Evolutionary conservation across 768 basidiomycete species (phyloP).

Genomic region (Flagelloscypha sp.): DNA sequence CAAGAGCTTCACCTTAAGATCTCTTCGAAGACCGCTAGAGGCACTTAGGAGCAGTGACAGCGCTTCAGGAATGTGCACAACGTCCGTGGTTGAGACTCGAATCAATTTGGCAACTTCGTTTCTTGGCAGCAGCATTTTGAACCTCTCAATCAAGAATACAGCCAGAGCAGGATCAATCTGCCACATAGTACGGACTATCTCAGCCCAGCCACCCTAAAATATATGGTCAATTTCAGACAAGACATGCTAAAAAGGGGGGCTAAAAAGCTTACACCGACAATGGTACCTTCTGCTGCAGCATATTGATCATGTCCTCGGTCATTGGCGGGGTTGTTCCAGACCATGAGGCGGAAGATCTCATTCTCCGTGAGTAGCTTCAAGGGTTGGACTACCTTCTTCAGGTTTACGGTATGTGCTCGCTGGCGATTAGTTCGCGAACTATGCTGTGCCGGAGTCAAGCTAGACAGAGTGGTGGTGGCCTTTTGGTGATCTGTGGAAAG

Average conservation of each 20-base stretch:
- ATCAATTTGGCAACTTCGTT: slow-evolving; percentile 73
- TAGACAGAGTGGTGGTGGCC: slow-evolving; percentile 49
- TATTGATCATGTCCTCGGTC: slow-evolving; percentile 66
- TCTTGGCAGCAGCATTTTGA: slow-evolving; percentile 58
- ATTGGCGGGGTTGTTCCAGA: slow-evolving; percentile 86
- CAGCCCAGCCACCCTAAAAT: slow-evolving; percentile 53
- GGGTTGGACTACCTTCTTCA: slow-evolving; percentile 64
- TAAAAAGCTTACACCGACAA: slow-evolving; percentile 1
- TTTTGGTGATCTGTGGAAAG: slow-evolving; percentile 68
- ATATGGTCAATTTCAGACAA: not conserved
- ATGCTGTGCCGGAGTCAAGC: slow-evolving; percentile 46
- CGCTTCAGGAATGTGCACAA: slow-evolving; percentile 74
- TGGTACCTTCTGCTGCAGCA: slow-evolving; percentile 43
- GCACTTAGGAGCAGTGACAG: slow-evolving; percentile 65
- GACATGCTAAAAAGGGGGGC: not conserved
- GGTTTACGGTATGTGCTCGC: slow-evolving; percentile 37
- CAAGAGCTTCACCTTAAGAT: slow-evolving; percentile 56
- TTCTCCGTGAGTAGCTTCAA: slow-evolving; percentile 84
- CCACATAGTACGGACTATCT: slow-evolving; percentile 72
- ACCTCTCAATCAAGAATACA: slow-evolving; percentile 79
- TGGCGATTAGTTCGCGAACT: slow-evolving; percentile 17
- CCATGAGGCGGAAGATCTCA: slow-evolving; percentile 76
- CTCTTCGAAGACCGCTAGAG: slow-evolving; percentile 45
- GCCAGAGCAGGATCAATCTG: slow-evolving; percentile 75
- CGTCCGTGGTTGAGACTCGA: slow-evolving; percentile 59